Evolutionary conservation across 768 basidiomycete genomes (phyloP).

Genomic region (Rhizopogon sp.): DNA sequence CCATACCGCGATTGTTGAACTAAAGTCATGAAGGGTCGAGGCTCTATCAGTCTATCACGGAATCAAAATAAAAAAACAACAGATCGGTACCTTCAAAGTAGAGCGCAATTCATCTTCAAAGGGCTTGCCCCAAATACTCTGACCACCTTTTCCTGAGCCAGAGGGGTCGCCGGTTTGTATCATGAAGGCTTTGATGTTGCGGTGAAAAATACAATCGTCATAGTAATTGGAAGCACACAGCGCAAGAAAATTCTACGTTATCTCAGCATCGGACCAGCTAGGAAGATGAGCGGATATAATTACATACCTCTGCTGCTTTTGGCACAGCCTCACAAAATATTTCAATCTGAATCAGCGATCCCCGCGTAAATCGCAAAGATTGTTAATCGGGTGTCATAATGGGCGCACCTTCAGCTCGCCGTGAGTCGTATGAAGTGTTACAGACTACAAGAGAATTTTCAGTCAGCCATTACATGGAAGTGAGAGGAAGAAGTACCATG

Average conservation of each 20-base stretch:
- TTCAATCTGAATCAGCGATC: slow-evolving; percentile 62
- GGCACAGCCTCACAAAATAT: slow-evolving; percentile 97
- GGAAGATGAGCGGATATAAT: not conserved
- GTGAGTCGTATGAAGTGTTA: slow-evolving; percentile 90
- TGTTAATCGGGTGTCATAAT: not conserved
- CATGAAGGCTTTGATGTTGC: slow-evolving; percentile 97
- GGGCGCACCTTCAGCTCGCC: slow-evolving; percentile 85
- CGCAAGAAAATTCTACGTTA: slow-evolving; percentile 84
- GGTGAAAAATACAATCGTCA: slow-evolving; percentile 81
- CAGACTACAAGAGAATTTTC: slow-evolving; percentile 53
- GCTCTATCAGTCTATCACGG: not conserved
- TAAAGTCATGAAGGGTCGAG: slow-evolving; percentile 24
- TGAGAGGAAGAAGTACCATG: slow-evolving; percentile 21
- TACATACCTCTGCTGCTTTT: slow-evolving; percentile 83
- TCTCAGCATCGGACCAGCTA: not conserved
- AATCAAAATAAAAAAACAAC: not conserved
- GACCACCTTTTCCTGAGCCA: slow-evolving; percentile 92
- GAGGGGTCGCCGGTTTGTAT: slow-evolving; percentile 87
- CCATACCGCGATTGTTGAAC: slow-evolving; percentile 93
- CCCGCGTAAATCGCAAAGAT: not conserved
- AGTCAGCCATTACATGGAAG: slow-evolving; percentile 8
- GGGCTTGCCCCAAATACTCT: slow-evolving; percentile 92
- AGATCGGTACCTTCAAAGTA: slow-evolving; percentile 73
- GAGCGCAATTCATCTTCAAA: slow-evolving; percentile 91
- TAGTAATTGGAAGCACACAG: slow-evolving; percentile 89